Conservation (phyloP, 169 alveolate species). For the Eimeria acervulina region DNA sequence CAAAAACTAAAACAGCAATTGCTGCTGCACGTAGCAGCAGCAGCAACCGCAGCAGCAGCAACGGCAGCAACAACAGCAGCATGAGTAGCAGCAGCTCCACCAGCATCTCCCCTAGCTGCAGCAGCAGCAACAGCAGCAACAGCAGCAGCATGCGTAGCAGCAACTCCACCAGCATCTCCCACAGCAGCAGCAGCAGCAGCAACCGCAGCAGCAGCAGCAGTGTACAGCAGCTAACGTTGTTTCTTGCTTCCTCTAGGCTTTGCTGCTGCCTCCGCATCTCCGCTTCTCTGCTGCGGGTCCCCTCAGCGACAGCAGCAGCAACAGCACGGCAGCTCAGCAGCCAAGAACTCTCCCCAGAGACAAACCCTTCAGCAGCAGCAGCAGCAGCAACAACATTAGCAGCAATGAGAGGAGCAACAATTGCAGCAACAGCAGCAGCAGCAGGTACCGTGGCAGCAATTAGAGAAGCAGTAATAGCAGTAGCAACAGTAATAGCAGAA, state of each 20-base stretch:
- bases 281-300: not conserved
- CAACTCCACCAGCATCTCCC: too few relatives aligned
- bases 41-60: too few relatives aligned
- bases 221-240: not conserved
- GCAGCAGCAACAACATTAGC: not conserved
- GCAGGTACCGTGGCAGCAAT: too few relatives aligned
- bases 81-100: too few relatives aligned
- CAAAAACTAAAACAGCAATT: too few relatives aligned
- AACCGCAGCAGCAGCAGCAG: not conserved
- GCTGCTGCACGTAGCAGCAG: too few relatives aligned
- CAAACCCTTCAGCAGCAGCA: too few relatives aligned
- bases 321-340: conserved; percentile 14
- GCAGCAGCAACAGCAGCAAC: too few relatives aligned
- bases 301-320: conserved; percentile 39
- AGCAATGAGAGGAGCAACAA: not conserved
- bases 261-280: conserved; percentile 29
- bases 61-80: too few relatives aligned
- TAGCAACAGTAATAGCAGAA: not conserved
- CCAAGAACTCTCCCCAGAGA: not conserved
- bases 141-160: too few relatives aligned
- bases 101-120: too few relatives aligned
- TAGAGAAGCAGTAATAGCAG: not conserved
- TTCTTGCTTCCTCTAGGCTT: not conserved
- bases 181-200: conserved; percentile 57
- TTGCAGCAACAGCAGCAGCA: too few relatives aligned